Evolutionary conservation across 257 asterid genomes (phyloP).

Genomic region (Anisodus tanguticus): DNA sequence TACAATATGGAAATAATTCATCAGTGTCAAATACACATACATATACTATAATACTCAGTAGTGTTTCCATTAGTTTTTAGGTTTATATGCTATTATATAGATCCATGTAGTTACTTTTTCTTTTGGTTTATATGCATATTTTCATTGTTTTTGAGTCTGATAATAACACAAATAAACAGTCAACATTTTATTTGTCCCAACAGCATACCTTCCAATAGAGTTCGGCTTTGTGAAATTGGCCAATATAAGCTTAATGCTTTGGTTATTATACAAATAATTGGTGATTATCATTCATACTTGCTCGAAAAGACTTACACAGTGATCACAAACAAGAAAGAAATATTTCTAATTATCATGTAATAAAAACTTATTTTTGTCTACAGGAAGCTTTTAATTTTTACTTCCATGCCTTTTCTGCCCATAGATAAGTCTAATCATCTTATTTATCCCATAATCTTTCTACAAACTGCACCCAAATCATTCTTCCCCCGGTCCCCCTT

Average conservation of each 20-base stretch:
- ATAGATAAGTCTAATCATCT: neutral
- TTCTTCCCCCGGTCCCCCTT: neutral
- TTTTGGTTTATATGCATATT: neutral
- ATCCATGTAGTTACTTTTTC: neutral
- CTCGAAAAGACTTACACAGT: neutral
- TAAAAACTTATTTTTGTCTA: neutral
- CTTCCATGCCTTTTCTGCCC: neutral
- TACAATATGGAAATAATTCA: neutral
- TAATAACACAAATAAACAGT: conserved; percentile 10
- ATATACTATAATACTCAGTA: neutral
- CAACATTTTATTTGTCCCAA: neutral
- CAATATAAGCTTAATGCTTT: neutral
- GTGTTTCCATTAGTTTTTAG: conserved; percentile 9
- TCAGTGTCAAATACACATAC: neutral
- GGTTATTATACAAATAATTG: neutral
- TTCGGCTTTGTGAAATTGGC: conserved; percentile 4
- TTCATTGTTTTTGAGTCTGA: neutral
- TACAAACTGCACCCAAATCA: neutral
- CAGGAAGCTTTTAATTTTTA: neutral
- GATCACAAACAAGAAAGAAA: conserved; percentile 19
- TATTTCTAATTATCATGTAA: neutral
- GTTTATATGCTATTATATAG: neutral
- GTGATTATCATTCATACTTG: neutral
- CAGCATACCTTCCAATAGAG: conserved; percentile 9
- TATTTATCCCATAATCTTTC: neutral